Base-by-base conservation (phyloP, 2,329 filamentous ascomycete species). In the Hypoxylon sp. region DNA sequence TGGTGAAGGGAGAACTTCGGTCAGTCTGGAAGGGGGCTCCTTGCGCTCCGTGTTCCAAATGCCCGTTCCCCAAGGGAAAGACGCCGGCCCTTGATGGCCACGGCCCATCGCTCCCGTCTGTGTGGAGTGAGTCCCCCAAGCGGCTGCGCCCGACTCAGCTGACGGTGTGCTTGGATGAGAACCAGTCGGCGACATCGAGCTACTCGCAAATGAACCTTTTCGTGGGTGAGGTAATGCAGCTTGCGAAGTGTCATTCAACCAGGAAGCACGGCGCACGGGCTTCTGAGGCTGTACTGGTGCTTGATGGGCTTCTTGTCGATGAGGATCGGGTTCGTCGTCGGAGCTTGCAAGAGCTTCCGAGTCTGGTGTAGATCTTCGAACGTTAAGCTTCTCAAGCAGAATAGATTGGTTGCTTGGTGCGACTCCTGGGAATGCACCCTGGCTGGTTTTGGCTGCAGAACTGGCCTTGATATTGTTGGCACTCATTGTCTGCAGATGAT, bases 261-360 rank as follows among this genome's bases (percentile, higher is more conserved):
- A 97, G 42, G 93, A 97, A 50, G 92, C 87, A 70, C 93, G 89
- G 61, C 93, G 89, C 26, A 86, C 87, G 51, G 91, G 88, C 74
- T 90, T 92, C 54, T 82, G 86, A 54, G 82, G 86, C 73, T 83
- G 87, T 61, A 79, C 76, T 66, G 78, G 78, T 74, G 80, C 81
- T 74, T 85, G 84, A 70, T 81, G 81, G 75, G 77, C 80, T 63
- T 86, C 87, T 72, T 88, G 83, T 48, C 85, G 85, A 72, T 87
- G 85, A 77, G 89, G 86, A 67, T 97, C 92, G 63, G 84, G 87
- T 80, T 99, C 96, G 79, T 98, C 96, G 79, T 98, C 96, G 11
- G 94, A 98, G 72, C 95, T 98, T 57, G 92, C 94, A 66, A 98
- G 84, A 56, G 93, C 95, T 78, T 98, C 95, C 3, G 94, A 98